Percentiles rank a stretch among this genome's conserved stretches.
phyloP scores from a whole-genome alignment of 1,284 basidiomycete species.

The Mixia osmundae region DNA sequence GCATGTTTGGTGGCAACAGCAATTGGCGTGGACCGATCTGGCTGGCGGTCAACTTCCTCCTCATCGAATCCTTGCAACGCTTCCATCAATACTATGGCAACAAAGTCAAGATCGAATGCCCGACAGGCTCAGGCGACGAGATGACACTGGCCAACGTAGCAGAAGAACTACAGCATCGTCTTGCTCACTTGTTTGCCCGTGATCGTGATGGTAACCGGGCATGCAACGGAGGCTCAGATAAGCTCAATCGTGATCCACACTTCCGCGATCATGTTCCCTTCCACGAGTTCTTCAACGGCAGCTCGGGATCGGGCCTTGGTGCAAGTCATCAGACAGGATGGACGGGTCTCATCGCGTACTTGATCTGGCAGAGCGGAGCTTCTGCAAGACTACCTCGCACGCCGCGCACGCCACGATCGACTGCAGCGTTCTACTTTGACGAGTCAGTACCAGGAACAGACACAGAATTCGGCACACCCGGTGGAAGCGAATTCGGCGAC shows the following conservation, averaged over 20 bases:
- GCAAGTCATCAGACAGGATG: constrained; percentile 73
- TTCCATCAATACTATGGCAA: constrained; percentile 95
- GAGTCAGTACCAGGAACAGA: too few relatives aligned
- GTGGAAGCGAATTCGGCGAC: too few relatives aligned
- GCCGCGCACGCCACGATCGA: constrained; percentile 49
- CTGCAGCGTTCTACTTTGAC: constrained; percentile 69
- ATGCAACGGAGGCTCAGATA: constrained; percentile 69
- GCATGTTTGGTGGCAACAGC: constrained; percentile 97
- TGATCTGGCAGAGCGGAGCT: constrained; percentile 26
- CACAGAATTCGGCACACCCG: too few relatives aligned
- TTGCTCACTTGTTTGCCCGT: constrained; percentile 87
- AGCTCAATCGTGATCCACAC: constrained; percentile 76
- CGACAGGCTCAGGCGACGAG: constrained; percentile 73
- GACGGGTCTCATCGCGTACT: constrained; percentile 74
- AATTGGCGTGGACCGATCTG: constrained; percentile 76
- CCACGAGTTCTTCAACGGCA: constrained; percentile 73
- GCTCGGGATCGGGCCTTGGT: constrained; percentile 71
- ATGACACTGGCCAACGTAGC: constrained; percentile 84
- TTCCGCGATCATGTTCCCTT: constrained; percentile 65
- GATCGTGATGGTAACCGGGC: constrained; percentile 48
- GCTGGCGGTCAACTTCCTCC: constrained; percentile 83
- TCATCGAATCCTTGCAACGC: constrained; percentile 68
- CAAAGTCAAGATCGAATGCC: constrained; percentile 66
- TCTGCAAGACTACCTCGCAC: constrained; percentile 19
- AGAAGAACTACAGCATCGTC: constrained; percentile 88